Evolutionary conservation across 2,329 filamentous ascomycete genomes (phyloP), one percentile per base, ranked within the genome.

Genomic region (Venturia oleaginea): DNA sequence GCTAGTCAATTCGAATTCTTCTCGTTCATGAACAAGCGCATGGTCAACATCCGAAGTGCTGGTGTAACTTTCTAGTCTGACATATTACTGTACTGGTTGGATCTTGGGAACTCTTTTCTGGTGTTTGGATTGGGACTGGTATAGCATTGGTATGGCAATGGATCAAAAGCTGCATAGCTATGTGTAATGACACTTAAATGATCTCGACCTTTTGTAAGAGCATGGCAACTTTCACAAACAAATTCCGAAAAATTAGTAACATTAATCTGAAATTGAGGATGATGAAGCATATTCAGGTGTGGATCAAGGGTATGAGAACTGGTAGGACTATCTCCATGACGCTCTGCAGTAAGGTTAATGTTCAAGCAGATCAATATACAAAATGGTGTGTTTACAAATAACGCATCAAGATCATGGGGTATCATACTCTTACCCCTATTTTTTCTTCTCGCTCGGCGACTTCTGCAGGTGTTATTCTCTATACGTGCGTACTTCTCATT

Each of bases 1-100:
- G 92, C 94, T 5, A 94, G 89, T 80, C 93, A 97, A 72, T 97
- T 99, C 80, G 92, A 93, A 46, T 99, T 99, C 83, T 99, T 96
- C 78, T 91, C 96, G 75, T 99, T 97, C 70, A 81, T 81, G 79
- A 80, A 78, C 71, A 75, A 79, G 69, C 73, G 79, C 30, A 80
- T 80, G 75, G 71, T 63, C 24, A 42, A 42, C 24, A 57, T 57
- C 34, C 24, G 48, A 7, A 40, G 32, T 15, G 51, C 51, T 5
- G 51, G 51, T 17, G 51, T 57, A 15, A 57, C 51, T 34, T 57
- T 57, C 24, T 57, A 57, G 27, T 13, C 15, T 34, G 15, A n/a
- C 15, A 34, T 30, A 34, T 13, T 34, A 8, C 51, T 57, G 27
- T 34, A 32, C 51, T 34, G 30, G 51, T 34, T n/a, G 51, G 51